These are phyloP conservation scores for Eucalyptus dawsonii DNA, from an alignment of 345 rosid genomes.

Conservation along the genomic window DNA sequence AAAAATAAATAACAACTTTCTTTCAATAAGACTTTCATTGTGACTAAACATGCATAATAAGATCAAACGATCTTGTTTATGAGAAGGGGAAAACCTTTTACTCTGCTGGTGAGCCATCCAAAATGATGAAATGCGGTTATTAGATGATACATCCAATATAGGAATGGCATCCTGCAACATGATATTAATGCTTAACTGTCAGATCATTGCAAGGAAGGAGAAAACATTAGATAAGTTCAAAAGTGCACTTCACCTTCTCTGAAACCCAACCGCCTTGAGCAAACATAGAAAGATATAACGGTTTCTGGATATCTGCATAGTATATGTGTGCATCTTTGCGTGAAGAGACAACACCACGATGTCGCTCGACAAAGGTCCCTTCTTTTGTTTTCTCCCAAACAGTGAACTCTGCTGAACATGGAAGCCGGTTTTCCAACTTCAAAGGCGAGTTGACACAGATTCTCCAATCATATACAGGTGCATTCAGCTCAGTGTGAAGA, in stretches of 20 bases:
- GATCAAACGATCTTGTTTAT: not conserved
- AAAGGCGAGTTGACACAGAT: slow-evolving; percentile 76
- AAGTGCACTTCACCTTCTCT: slow-evolving; percentile 55
- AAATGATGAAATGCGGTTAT: slow-evolving; percentile 63
- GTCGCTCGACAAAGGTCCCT: slow-evolving; percentile 58
- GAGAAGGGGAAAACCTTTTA: slow-evolving; percentile 54
- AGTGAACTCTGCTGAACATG: slow-evolving; percentile 79
- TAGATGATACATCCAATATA: slow-evolving; percentile 69
- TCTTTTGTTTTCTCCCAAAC: slow-evolving; percentile 77
- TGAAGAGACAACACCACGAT: slow-evolving; percentile 49
- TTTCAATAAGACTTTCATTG: not conserved
- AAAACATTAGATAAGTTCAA: not conserved
- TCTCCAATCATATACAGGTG: slow-evolving; percentile 96
- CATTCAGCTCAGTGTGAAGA: slow-evolving; percentile 83
- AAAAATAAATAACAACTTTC: not conserved
- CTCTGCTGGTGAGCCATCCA: slow-evolving; percentile 94
- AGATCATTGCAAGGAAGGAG: not conserved
- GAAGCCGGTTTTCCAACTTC: slow-evolving; percentile 92
- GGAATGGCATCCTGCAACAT: slow-evolving; percentile 66
- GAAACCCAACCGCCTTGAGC: slow-evolving; percentile 87
- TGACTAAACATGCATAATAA: not conserved
- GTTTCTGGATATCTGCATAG: slow-evolving; percentile 63
- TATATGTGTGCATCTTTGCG: slow-evolving; percentile 51
- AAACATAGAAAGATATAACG: slow-evolving; percentile 61
- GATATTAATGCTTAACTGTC: not conserved